These are phyloP conservation scores for Elongisporangium anandrum DNA, from an alignment of 352 stramenopile genomes.

Conservation along the genomic window DNA sequence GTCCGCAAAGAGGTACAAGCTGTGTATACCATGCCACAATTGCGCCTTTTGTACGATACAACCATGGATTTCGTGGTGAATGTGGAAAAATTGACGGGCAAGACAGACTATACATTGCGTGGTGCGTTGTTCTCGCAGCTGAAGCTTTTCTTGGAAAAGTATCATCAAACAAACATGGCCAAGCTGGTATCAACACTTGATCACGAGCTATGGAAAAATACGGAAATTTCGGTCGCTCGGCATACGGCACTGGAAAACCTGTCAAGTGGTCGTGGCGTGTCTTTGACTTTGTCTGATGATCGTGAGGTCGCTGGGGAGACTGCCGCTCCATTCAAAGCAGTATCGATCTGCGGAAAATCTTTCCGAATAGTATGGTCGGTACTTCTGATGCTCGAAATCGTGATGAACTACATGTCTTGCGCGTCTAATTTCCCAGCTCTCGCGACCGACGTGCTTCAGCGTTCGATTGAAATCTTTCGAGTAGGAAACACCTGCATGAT, in stretches of 20 bases:
- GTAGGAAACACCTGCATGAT: constrained; percentile 20
- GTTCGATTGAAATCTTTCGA: constrained; percentile 90
- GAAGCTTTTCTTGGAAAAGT: constrained; percentile 94
- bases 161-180: constrained; percentile 91
- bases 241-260: constrained; percentile 90
- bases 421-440: constrained; percentile 92
- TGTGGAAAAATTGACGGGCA: constrained; percentile 88
- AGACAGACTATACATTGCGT: constrained; percentile 91
- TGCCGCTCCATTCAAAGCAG: constrained; percentile 67
- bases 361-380: constrained; percentile 96
- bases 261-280: constrained; percentile 87
- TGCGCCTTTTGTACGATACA: constrained; percentile 93
- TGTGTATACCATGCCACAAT: constrained; percentile 88
- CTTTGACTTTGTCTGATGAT: constrained; percentile 67
- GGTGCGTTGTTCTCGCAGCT: constrained; percentile 92
- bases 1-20: constrained; percentile 86
- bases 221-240: constrained; percentile 85
- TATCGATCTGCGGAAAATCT: constrained; percentile 88
- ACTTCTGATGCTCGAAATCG: constrained; percentile 93
- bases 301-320: constrained; percentile 59
- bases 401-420: constrained; percentile 94
- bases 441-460: constrained; percentile 92
- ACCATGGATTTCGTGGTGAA: constrained; percentile 92
- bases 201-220: constrained; percentile 94
- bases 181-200: constrained; percentile 93